These are phyloP conservation scores for Psilocybe azurescens DNA, from an alignment of 768 basidiomycete genomes.

Conservation along the genomic window DNA sequence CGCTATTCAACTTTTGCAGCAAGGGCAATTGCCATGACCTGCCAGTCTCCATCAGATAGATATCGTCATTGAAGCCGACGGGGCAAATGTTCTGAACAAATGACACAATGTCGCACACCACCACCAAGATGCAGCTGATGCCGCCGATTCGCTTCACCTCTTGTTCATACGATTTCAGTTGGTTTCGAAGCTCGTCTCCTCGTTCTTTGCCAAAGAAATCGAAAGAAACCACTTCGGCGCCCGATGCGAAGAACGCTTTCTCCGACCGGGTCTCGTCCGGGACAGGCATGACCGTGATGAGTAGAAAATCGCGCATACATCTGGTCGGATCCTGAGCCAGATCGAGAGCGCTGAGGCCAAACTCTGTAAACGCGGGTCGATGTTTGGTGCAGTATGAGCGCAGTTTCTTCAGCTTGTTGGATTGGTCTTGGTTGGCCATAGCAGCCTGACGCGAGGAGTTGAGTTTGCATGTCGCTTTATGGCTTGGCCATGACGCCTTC, in stretches of 20 bases:
- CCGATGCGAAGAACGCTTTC: not conserved
- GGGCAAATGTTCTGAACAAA: not conserved
- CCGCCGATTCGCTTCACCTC: not conserved
- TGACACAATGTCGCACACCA: not conserved
- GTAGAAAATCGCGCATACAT: not conserved
- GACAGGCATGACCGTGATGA: not conserved
- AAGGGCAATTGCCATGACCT: not conserved
- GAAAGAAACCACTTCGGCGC: not conserved
- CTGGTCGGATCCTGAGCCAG: not conserved
- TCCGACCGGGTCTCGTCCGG: not conserved
- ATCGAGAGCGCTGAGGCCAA: not conserved
- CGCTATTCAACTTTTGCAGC: not conserved
- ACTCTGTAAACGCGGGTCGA: not conserved
- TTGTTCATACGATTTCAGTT: not conserved
- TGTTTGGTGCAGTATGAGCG: conserved; percentile 2
- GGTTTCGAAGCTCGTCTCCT: not conserved
- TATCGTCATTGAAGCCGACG: not conserved
- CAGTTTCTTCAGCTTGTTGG: not conserved
- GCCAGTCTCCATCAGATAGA: not conserved
- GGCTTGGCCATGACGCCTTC: not conserved
- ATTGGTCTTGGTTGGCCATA: not conserved
- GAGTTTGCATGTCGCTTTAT: not conserved
- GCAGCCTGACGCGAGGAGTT: not conserved
- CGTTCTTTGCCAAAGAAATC: not conserved
- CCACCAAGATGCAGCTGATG: not conserved